These are phyloP conservation scores for Gossypium stocksii DNA, from an alignment of 345 rosid species.

Conservation along the genomic window DNA sequence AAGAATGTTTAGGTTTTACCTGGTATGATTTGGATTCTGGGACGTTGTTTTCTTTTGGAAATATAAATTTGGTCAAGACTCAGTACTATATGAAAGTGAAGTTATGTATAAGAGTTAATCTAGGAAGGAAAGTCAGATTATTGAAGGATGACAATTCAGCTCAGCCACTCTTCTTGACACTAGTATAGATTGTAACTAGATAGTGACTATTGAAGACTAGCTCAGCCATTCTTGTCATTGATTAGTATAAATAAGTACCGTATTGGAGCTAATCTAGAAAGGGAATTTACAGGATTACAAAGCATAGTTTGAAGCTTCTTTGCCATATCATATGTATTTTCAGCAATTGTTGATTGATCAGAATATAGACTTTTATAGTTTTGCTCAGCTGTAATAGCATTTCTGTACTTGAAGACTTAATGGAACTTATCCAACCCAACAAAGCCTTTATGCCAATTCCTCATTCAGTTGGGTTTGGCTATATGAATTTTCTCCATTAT, in stretches of 20 bases:
- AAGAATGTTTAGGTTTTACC: not conserved
- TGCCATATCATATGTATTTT: not conserved
- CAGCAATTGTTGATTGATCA: not conserved
- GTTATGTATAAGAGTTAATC: not conserved
- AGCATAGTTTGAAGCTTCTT: not conserved
- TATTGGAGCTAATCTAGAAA: not conserved
- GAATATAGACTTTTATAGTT: not conserved
- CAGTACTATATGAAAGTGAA: not conserved
- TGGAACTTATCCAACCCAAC: not conserved
- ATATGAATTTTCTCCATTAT: not conserved
- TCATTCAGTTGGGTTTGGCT: not conserved
- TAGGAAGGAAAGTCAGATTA: not conserved
- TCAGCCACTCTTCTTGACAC: not conserved
- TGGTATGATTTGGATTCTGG: not conserved
- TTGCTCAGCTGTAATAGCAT: not conserved
- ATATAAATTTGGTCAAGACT: not conserved
- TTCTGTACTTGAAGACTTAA: not conserved
- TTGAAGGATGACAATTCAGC: not conserved
- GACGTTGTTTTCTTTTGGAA: not conserved
- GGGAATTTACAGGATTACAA: not conserved
- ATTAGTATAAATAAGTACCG: not conserved
- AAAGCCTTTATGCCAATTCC: not conserved
- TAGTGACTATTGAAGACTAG: not conserved
- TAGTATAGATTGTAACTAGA: not conserved
- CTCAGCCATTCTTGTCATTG: not conserved